Conservation (phyloP, 2,329 filamentous ascomycete genomes). For the Pseudonectria buxi region DNA sequence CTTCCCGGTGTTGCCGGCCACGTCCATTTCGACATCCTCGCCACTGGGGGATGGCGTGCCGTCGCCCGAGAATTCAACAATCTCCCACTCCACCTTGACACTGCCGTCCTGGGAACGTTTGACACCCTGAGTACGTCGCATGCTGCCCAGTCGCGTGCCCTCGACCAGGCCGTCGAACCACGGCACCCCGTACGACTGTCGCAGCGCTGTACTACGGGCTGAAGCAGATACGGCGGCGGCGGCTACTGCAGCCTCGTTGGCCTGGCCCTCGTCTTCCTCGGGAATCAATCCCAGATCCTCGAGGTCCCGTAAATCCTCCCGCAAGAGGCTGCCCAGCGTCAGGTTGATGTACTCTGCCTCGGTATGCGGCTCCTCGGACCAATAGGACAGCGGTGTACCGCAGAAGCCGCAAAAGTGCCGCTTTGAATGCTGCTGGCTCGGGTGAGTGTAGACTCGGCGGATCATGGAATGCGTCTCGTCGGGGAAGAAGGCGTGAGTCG, state of each 20-base stretch:
- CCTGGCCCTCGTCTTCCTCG: constrained; percentile 28
- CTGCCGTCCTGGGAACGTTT: constrained; percentile 52
- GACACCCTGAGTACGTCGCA: constrained; percentile 55
- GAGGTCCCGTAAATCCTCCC: constrained; percentile 63
- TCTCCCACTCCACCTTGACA: constrained; percentile 72
- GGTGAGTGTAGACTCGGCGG: constrained; percentile 59
- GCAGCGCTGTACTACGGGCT: constrained; percentile 24
- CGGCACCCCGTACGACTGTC: constrained; percentile 64
- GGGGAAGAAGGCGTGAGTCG: constrained; percentile 66
- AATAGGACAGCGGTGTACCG: constrained; percentile 77
- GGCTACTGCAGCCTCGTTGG: constrained; percentile 11
- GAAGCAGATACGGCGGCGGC: constrained; percentile 10
- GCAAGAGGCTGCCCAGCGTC: constrained; percentile 68
- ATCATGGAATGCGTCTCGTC: constrained; percentile 68
- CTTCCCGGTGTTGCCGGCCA: constrained; percentile 38
- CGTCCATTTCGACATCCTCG: constrained; percentile 30
- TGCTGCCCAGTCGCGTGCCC: constrained; percentile 63
- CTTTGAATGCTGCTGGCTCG: constrained; percentile 50
- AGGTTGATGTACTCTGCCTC: constrained; percentile 76
- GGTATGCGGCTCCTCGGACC: constrained; percentile 64
- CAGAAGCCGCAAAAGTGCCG: constrained; percentile 89
- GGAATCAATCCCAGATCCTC: constrained; percentile 71
- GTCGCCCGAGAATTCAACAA: constrained; percentile 63
- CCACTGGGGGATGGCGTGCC: constrained; percentile 21
- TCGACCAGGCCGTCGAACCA: constrained; percentile 83